These are phyloP conservation scores for Microdochium nivale DNA, from an alignment of 2,329 filamentous ascomycete species.

Conservation along the genomic window DNA sequence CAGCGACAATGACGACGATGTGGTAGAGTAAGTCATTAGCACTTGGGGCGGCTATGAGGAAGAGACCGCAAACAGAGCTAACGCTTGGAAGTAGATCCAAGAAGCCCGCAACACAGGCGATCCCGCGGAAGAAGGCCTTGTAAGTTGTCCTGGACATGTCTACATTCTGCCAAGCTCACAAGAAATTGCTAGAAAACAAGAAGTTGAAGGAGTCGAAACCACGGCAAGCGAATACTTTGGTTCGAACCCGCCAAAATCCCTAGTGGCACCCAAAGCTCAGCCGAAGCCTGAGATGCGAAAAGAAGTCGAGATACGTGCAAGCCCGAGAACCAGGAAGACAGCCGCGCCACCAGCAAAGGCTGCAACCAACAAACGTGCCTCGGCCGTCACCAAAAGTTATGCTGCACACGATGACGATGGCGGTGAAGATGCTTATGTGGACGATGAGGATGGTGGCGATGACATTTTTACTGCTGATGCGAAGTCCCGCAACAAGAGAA, in stretches of 20 bases:
- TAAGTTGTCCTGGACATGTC: slow-evolving; percentile 21
- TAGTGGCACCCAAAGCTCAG: slow-evolving; percentile 22
- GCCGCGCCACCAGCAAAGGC: slow-evolving; percentile 10
- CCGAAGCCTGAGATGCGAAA: slow-evolving; percentile 35
- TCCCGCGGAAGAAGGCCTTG: slow-evolving; percentile 46
- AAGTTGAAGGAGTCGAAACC: slow-evolving; percentile 39
- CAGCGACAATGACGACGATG: slow-evolving; percentile 67
- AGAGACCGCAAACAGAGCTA: slow-evolving; percentile 4
- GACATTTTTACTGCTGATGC: slow-evolving; percentile 76
- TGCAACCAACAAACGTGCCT: slow-evolving; percentile 32
- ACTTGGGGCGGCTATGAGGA: not conserved
- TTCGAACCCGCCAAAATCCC: slow-evolving; percentile 31
- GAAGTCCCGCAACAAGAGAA: slow-evolving; percentile 56
- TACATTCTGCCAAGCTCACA: not conserved
- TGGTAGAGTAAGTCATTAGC: slow-evolving; percentile 34
- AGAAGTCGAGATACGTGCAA: slow-evolving; percentile 20
- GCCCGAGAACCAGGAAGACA: slow-evolving; percentile 38
- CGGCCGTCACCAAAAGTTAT: slow-evolving; percentile 30
- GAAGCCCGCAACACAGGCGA: slow-evolving; percentile 42
- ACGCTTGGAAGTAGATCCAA: slow-evolving; percentile 33
- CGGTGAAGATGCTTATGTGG: slow-evolving; percentile 49
- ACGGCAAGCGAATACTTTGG: slow-evolving; percentile 51
- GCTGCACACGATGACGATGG: slow-evolving; percentile 38
- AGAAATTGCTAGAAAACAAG: slow-evolving; percentile 24
- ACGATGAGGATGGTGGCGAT: slow-evolving; percentile 66